Conservation (phyloP, 768 basidiomycete genomes). For the Dacryopinax primogenitus region DNA sequence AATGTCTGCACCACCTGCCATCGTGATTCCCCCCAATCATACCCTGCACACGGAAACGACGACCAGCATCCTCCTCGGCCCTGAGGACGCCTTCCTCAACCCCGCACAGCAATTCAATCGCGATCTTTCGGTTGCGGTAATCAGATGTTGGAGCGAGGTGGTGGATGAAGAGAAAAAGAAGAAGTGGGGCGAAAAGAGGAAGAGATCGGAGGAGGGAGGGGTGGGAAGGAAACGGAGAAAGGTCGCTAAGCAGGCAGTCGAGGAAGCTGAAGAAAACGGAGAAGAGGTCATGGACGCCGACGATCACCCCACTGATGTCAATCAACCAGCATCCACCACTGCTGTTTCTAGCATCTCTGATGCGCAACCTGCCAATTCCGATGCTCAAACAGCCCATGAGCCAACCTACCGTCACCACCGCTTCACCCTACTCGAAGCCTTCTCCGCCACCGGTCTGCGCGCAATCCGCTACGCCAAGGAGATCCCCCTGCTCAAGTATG, state of each 20-base stretch:
- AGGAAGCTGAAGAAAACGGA: neutral
- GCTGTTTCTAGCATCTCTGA: too few relatives aligned
- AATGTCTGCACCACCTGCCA: neutral
- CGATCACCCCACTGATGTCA: neutral
- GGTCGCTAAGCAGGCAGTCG: slow-evolving; percentile 27
- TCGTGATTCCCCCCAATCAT: slow-evolving; percentile 54
- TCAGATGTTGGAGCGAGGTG: slow-evolving; percentile 76
- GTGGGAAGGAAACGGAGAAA: slow-evolving; percentile 34
- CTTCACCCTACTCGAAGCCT: slow-evolving; percentile 76
- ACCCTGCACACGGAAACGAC: slow-evolving; percentile 70
- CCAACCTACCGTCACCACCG: slow-evolving; percentile 45
- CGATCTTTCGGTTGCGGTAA: slow-evolving; percentile 82
- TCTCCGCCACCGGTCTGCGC: slow-evolving; percentile 90
- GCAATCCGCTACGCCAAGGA: slow-evolving; percentile 97
- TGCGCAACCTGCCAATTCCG: too few relatives aligned
- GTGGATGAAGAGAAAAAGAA: slow-evolving; percentile 48
- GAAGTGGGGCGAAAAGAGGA: slow-evolving; percentile 44
- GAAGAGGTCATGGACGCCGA: slow-evolving; percentile 1
- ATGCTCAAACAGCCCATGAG: neutral
- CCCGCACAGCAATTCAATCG: slow-evolving; percentile 98
- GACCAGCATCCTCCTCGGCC: slow-evolving; percentile 63
- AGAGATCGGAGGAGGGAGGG: slow-evolving; percentile 31
- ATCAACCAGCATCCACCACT: slow-evolving; percentile 17
- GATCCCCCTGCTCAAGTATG: slow-evolving; percentile 79
- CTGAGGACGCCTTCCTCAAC: slow-evolving; percentile 85